Conservation (phyloP, 2,329 filamentous ascomycete species). For the Claviceps sp. region DNA sequence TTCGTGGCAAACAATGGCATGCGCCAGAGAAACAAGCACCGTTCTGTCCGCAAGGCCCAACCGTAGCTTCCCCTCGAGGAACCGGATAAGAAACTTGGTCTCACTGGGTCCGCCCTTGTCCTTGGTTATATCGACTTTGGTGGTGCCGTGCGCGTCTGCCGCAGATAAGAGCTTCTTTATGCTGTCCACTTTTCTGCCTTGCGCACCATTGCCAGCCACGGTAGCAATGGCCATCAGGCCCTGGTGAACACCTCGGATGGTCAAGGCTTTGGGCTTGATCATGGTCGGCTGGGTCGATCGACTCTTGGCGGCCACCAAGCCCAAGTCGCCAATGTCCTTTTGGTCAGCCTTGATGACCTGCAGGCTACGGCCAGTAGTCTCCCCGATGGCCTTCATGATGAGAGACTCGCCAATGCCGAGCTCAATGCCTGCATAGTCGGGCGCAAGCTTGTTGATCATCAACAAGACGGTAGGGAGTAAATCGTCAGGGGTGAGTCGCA, state of each 20-base stretch:
- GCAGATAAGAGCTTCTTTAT: slow-evolving; percentile 96
- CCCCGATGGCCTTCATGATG: slow-evolving; percentile 97
- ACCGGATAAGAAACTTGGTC: slow-evolving; percentile 85
- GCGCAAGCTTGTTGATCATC: slow-evolving; percentile 96
- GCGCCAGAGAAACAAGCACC: slow-evolving; percentile 76
- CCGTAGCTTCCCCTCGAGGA: slow-evolving; percentile 85
- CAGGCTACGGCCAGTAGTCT: slow-evolving; percentile 78
- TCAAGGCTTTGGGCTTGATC: slow-evolving; percentile 92
- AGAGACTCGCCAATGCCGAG: slow-evolving; percentile 96
- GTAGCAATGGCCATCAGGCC: slow-evolving; percentile 82
- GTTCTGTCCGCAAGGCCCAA: slow-evolving; percentile 87
- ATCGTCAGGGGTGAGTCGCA: slow-evolving; percentile 78
- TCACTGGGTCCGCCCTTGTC: slow-evolving; percentile 92
- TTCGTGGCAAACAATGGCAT: slow-evolving; percentile 79
- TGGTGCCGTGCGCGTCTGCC: slow-evolving; percentile 59
- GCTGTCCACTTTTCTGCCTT: slow-evolving; percentile 77
- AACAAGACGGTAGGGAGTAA: slow-evolving; percentile 78
- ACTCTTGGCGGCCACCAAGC: slow-evolving; percentile 89
- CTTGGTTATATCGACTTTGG: slow-evolving; percentile 79
- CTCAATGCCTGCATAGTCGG: slow-evolving; percentile 92
- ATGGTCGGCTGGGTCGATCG: slow-evolving; percentile 91
- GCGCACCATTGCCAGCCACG: slow-evolving; percentile 71
- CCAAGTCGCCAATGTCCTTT: slow-evolving; percentile 90
- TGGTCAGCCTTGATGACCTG: slow-evolving; percentile 90
- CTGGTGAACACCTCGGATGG: slow-evolving; percentile 74